Base-by-base conservation (phyloP, 805 yeast species). In the Saccharomyces mikatae region DNA sequence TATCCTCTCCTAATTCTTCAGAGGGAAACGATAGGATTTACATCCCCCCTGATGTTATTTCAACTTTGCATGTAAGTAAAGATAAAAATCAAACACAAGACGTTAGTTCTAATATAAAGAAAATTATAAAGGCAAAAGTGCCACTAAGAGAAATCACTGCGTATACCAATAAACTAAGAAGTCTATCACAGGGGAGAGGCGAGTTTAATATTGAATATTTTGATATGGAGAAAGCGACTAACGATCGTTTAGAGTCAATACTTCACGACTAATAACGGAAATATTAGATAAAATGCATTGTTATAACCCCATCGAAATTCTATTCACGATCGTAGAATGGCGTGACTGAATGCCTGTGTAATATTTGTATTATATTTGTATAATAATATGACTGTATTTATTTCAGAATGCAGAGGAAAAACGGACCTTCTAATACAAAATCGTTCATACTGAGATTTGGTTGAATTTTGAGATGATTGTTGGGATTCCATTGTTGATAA, bases 61-160 rank as follows among this genome's bases (percentile, higher is more conserved):
- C 44, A n/a, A 36, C 44, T 22, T 17, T 36, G 6, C 44, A 36
- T 22, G 17, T 22, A 5, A 36, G 9, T 24, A 17, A 17, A n/a
- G 44, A 6, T 36, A 36, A n/a, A 36, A 36, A 17, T 10, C 17
- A 36, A 6, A 9, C 44, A 2, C 44, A 17, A 36, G 44, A 36
- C 24, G 10, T 22, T 11, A 36, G 2, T 36, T 17, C 8, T 17
- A 36, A 36, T 36, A 3, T 63, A 54, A 51, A 5, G 27, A 54
- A 46, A 70, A 71, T 79, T 6, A 80, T 94, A 32, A 74, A 74
- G n/a, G 96, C 97, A 0, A 80, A 78, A 51, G 91, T 90, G 0
- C 97, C 99, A 3, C 74, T 94, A 65, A 78, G 84, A 56, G 95
- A 86, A 57, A 90, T 94, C 96, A 80, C 90, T 49, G 96, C 97